A percentile compares a stretch with the other conserved stretches of the same genome.
Evolutionary conservation across 805 yeast species (phyloP).

Genomic region (Pichia heedii): DNA sequence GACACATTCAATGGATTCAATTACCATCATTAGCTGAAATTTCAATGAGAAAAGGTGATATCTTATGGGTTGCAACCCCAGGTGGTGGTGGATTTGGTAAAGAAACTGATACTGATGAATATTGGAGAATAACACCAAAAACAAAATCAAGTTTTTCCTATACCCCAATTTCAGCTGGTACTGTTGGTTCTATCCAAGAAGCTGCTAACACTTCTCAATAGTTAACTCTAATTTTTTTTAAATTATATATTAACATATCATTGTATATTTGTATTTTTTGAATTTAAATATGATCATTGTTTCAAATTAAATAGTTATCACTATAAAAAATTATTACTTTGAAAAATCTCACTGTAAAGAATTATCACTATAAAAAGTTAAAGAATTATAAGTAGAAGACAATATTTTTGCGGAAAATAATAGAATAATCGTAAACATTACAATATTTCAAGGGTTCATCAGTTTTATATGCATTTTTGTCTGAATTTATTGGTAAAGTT

Average conservation of each 20-base stretch:
- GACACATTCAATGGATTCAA: conserved; percentile 28
- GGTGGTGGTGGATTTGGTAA: conserved; percentile 82
- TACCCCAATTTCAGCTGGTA: conserved; percentile 16
- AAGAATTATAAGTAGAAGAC: too few relatives aligned
- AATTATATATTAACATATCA: background rate
- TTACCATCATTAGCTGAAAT: conserved; percentile 60
- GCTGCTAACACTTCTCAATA: conserved; percentile 21
- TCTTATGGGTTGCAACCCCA: conserved; percentile 61
- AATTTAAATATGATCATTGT: background rate
- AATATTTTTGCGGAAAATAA: too few relatives aligned
- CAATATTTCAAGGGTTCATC: too few relatives aligned
- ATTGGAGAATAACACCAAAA: conserved; percentile 10
- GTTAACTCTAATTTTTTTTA: background rate
- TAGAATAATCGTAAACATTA: too few relatives aligned
- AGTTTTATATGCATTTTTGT: too few relatives aligned
- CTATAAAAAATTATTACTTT: too few relatives aligned
- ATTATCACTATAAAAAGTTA: too few relatives aligned
- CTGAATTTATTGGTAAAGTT: too few relatives aligned
- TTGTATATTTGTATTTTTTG: background rate
- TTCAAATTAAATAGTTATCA: background rate
- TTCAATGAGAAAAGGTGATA: conserved; percentile 61
- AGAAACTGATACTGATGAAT: conserved; percentile 9
- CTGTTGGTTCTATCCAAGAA: conserved; percentile 17
- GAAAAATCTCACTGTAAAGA: too few relatives aligned
- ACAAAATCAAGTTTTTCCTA: background rate